A percentile compares a stretch with the other conserved stretches of the same genome.
Evolutionary conservation across 441 rosid species (phyloP).

Genomic region (Adansonia grandidieri): DNA sequence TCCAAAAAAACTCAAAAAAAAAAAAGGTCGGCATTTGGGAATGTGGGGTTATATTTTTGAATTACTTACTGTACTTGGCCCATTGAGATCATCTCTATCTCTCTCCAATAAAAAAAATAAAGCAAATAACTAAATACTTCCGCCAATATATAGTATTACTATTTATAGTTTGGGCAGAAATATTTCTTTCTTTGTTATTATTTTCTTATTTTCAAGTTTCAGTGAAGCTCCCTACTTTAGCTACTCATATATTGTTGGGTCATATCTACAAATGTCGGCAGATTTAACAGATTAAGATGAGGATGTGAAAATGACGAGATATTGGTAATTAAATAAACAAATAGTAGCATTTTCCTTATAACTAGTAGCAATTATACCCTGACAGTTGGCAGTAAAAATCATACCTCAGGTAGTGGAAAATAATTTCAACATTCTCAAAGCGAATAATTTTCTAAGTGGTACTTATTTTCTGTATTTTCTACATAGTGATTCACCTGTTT

Average conservation of each 20-base stretch:
- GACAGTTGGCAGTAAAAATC: background rate
- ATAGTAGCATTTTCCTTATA: background rate
- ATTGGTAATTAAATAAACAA: no score
- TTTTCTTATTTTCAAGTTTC: background rate
- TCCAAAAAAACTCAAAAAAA: conserved; percentile 4
- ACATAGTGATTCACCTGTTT: background rate
- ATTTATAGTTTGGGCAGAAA: background rate
- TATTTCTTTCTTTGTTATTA: background rate
- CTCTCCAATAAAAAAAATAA: background rate
- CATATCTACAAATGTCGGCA: background rate
- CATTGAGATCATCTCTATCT: background rate
- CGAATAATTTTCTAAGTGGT: background rate
- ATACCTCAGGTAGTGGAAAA: background rate
- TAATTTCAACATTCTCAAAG: background rate
- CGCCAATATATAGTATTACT: background rate
- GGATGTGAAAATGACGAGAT: background rate
- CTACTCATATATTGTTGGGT: background rate
- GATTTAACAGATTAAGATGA: background rate
- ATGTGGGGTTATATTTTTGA: background rate
- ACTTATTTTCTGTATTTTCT: background rate
- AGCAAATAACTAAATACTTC: background rate
- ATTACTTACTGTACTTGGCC: background rate
- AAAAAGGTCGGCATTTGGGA: background rate
- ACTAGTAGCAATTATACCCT: background rate
- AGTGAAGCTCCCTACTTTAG: background rate